These are phyloP conservation scores for Chaetomium tenue DNA, from an alignment of 495 filamentous ascomycete species.

Conservation along the genomic window DNA sequence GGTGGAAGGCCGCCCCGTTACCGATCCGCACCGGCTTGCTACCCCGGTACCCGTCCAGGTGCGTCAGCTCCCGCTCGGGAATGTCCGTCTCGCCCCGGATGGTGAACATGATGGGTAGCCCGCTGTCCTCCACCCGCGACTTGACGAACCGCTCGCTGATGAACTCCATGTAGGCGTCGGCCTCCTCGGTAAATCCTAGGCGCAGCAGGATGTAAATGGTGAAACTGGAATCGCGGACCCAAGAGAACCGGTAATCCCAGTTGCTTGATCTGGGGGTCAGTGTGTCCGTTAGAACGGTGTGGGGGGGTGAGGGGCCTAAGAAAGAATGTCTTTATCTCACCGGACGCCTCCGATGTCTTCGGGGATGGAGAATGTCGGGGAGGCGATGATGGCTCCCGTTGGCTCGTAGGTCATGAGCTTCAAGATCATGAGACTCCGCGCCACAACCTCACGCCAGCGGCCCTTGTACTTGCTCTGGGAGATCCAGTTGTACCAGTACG, in stretches of 20 bases:
- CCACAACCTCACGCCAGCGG: slow-evolving; percentile 66
- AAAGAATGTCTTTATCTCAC: slow-evolving; percentile 28
- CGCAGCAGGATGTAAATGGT: slow-evolving; percentile 73
- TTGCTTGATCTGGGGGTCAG: slow-evolving; percentile 47
- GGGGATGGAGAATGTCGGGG: slow-evolving; percentile 62
- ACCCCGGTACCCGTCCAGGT: slow-evolving; percentile 65
- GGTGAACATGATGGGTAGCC: slow-evolving; percentile 76
- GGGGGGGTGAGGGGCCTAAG: neutral
- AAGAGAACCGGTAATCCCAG: slow-evolving; percentile 75
- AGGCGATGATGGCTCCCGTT: slow-evolving; percentile 50
- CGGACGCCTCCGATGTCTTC: slow-evolving; percentile 66
- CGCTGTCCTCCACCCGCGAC: slow-evolving; percentile 45
- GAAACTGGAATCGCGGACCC: slow-evolving; percentile 72
- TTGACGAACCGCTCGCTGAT: slow-evolving; percentile 64
- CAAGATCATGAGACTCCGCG: slow-evolving; percentile 64
- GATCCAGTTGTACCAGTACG: slow-evolving; percentile 70
- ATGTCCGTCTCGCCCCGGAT: slow-evolving; percentile 70
- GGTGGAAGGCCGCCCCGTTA: slow-evolving; percentile 70
- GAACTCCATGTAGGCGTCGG: slow-evolving; percentile 71
- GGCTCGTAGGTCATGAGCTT: slow-evolving; percentile 68
- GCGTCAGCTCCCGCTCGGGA: slow-evolving; percentile 61
- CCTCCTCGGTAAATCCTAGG: slow-evolving; percentile 70
- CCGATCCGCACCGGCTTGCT: slow-evolving; percentile 70
- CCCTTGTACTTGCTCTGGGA: slow-evolving; percentile 66
- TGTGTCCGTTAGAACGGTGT: neutral